phyloP scores from a whole-genome alignment of 1,284 basidiomycete genomes.

The Pascua sp. region DNA sequence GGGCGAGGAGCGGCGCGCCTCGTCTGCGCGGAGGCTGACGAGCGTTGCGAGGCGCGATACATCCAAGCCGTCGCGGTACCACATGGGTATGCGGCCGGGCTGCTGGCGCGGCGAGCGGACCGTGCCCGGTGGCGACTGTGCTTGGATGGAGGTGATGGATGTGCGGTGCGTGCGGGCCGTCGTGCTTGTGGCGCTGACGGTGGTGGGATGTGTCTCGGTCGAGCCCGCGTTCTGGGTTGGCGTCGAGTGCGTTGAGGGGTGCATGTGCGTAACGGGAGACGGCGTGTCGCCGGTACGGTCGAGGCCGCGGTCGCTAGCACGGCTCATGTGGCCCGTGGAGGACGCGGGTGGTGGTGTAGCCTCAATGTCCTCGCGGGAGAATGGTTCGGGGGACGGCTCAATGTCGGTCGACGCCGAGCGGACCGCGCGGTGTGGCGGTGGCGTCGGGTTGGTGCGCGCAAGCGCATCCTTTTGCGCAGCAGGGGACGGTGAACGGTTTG shows the following conservation, averaged over 20 bases:
- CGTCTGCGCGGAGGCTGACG: constrained; percentile 28
- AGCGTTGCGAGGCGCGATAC: constrained; percentile 44
- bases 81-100: constrained; percentile 18
- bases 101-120: neutral
- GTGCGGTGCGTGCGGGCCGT: too few species aligned
- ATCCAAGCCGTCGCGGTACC: constrained; percentile 49
- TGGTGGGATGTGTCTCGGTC: neutral
- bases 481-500: constrained; percentile 10
- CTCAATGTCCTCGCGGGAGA: neutral
- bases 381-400: neutral
- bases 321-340: too few species aligned
- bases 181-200: too few species aligned
- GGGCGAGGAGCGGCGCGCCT: constrained; percentile 15
- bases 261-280: neutral
- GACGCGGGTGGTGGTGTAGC: neutral
- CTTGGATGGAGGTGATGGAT: too few species aligned
- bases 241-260: neutral
- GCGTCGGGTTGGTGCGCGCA: constrained; percentile 13
- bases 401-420: constrained; percentile 1
- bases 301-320: too few species aligned
- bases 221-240: neutral
- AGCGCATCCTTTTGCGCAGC: neutral
- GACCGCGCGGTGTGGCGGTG: constrained; percentile 11
- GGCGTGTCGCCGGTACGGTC: neutral
- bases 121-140: neutral